Evolutionary conservation across 2,329 filamentous ascomycete species (phyloP).

Genomic region (Thielaviopsis ethacetica): DNA sequence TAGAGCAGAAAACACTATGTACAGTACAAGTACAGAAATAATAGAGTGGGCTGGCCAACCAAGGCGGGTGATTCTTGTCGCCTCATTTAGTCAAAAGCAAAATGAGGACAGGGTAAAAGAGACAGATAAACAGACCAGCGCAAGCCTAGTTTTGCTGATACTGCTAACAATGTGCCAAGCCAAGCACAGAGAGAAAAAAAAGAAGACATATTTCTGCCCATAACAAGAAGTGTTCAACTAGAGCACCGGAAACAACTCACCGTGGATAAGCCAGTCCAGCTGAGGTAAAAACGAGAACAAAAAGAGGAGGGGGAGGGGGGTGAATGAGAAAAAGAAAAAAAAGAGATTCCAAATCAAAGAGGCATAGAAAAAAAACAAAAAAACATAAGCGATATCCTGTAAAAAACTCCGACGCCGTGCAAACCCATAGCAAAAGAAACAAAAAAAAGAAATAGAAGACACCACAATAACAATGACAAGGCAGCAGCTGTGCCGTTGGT

Average conservation of each 20-base stretch:
- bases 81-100: not conserved
- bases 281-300: not conserved
- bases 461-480: slow-evolving; percentile 10
- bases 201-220: not conserved
- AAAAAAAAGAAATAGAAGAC: not conserved
- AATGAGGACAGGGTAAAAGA: not conserved
- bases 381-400: slow-evolving; percentile 11
- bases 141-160: not conserved
- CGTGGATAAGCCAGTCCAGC: not conserved
- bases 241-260: not conserved
- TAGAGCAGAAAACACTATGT: not conserved
- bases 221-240: not conserved
- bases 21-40: not conserved
- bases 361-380: not conserved
- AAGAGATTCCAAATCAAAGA: not conserved
- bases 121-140: not conserved
- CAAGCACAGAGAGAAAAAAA: not conserved
- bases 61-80: not conserved
- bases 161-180: not conserved
- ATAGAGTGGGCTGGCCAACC: not conserved
- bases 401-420: slow-evolving; percentile 13
- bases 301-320: not conserved
- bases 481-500: slow-evolving; percentile 9
- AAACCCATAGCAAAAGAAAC: slow-evolving; percentile 8
- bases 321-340: not conserved